A percentile compares a stretch with the other conserved stretches of the same genome.
Conservation (phyloP, 768 basidiomycete species). For the Neoboletus subvelutipes region DNA sequence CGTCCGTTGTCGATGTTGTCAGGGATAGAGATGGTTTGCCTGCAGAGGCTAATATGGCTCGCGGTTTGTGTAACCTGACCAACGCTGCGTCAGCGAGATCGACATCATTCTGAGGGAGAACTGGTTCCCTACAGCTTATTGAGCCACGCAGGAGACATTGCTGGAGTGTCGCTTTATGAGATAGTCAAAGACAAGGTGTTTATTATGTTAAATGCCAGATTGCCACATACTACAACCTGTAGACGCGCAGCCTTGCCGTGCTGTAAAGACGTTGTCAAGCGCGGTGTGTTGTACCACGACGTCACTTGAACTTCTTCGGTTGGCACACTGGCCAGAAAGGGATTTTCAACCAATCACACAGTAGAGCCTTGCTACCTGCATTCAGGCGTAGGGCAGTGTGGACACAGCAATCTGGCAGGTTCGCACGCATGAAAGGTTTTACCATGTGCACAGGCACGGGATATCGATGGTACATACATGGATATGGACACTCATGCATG, state of each 20-base stretch:
- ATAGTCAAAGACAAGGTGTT: neutral
- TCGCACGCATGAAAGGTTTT: neutral
- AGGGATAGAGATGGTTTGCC: neutral
- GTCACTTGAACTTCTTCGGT: too few relatives aligned
- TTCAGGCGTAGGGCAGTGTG: neutral
- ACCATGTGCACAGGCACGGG: neutral
- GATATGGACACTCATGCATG: too few relatives aligned
- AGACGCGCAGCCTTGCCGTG: neutral
- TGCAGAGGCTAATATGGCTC: neutral
- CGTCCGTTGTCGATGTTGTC: neutral
- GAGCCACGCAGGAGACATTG: conserved; percentile 6
- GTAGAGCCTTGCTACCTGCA: too few relatives aligned
- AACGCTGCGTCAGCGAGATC: neutral
- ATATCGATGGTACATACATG: neutral
- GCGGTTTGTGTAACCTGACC: conserved; percentile 1
- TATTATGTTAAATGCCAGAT: neutral
- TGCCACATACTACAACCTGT: neutral
- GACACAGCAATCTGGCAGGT: neutral
- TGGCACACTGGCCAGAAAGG: too few relatives aligned
- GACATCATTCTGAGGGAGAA: neutral
- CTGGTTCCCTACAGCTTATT: conserved; percentile 6
- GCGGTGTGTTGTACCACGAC: neutral
- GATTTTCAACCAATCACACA: too few relatives aligned
- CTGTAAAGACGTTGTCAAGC: neutral
- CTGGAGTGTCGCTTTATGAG: neutral